Conservation (phyloP, 1,139 yeast genomes). For the Saccharomyces pastorianus region DNA sequence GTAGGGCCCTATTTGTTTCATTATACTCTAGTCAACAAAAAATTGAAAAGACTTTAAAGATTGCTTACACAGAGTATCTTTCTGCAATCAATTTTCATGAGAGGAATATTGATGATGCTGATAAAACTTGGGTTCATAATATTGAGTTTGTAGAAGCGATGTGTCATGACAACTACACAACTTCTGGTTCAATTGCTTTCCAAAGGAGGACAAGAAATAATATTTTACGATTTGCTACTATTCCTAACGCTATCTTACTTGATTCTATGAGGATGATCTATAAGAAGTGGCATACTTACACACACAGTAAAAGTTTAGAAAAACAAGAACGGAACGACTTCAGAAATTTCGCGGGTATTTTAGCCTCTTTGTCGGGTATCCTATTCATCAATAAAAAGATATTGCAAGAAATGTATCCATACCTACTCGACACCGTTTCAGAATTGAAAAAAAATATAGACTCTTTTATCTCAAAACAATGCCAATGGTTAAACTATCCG, state of each 20-base stretch:
- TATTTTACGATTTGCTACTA: slow-evolving; percentile 44
- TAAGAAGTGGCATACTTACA: slow-evolving; percentile 42
- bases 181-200: slow-evolving; percentile 69
- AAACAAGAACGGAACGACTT: slow-evolving; percentile 35
- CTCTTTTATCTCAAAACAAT: slow-evolving; percentile 38
- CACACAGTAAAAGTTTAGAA: slow-evolving; percentile 22
- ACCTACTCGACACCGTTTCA: slow-evolving; percentile 25
- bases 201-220: slow-evolving; percentile 58
- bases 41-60: slow-evolving; percentile 15
- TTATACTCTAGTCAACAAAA: slow-evolving; percentile 16
- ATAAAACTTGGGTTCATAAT: slow-evolving; percentile 29
- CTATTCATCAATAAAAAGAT: slow-evolving; percentile 36
- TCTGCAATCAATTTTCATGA: slow-evolving; percentile 13
- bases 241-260: slow-evolving; percentile 52
- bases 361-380: slow-evolving; percentile 53
- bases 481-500: slow-evolving; percentile 40
- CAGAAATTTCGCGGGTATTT: slow-evolving; percentile 54
- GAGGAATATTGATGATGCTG: slow-evolving; percentile 10
- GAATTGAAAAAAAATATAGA: slow-evolving; percentile 43
- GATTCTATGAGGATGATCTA: slow-evolving; percentile 57
- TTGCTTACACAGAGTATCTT: slow-evolving; percentile 12
- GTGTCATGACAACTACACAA: slow-evolving; percentile 49
- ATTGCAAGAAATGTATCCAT: slow-evolving; percentile 27
- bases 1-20: slow-evolving; percentile 25
- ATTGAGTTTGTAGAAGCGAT: slow-evolving; percentile 42